These are phyloP conservation scores for Inonotus obliquus DNA, from an alignment of 1,284 basidiomycete genomes.

Conservation along the genomic window DNA sequence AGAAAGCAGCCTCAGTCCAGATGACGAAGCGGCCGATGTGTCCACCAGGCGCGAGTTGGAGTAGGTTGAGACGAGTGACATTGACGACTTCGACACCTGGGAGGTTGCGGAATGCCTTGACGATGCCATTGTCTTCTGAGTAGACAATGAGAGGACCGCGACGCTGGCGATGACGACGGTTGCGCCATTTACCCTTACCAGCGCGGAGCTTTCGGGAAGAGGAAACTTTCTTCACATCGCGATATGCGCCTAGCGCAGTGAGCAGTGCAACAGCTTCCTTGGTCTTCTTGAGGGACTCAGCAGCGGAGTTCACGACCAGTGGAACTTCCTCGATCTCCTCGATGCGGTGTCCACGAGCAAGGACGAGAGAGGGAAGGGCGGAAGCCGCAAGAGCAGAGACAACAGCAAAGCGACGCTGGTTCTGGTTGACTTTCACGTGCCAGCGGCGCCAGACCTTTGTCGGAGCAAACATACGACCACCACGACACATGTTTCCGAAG, in stretches of 20 bases:
- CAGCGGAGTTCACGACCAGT: constrained; percentile 78
- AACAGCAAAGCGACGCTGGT: constrained; percentile 97
- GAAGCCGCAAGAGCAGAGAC: constrained; percentile 98
- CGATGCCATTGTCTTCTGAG: constrained; percentile 97
- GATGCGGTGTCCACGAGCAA: constrained; percentile 98
- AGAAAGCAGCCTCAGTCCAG: constrained; percentile 97
- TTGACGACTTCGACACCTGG: constrained; percentile 98
- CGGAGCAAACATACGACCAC: constrained; percentile 99
- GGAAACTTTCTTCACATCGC: constrained; percentile 95
- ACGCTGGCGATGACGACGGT: constrained; percentile 95
- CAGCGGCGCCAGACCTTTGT: constrained; percentile 99
- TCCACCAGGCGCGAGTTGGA: constrained; percentile 99
- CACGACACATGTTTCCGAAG: constrained; percentile 99
- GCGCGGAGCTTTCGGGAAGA: constrained; percentile 97
- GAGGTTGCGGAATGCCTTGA: constrained; percentile 97
- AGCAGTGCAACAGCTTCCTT: constrained; percentile 96
- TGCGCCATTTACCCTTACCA: constrained; percentile 97
- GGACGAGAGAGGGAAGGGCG: constrained; percentile 95
- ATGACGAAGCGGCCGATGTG: constrained; percentile 99
- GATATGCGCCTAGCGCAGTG: constrained; percentile 87
- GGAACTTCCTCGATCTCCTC: constrained; percentile 98
- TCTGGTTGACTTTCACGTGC: constrained; percentile 99
- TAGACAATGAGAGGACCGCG: constrained; percentile 98
- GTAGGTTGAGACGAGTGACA: constrained; percentile 93
- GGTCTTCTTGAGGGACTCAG: constrained; percentile 93